phyloP scores from a whole-genome alignment of 2,329 filamentous ascomycete genomes.

The Blastomyces parvus region DNA sequence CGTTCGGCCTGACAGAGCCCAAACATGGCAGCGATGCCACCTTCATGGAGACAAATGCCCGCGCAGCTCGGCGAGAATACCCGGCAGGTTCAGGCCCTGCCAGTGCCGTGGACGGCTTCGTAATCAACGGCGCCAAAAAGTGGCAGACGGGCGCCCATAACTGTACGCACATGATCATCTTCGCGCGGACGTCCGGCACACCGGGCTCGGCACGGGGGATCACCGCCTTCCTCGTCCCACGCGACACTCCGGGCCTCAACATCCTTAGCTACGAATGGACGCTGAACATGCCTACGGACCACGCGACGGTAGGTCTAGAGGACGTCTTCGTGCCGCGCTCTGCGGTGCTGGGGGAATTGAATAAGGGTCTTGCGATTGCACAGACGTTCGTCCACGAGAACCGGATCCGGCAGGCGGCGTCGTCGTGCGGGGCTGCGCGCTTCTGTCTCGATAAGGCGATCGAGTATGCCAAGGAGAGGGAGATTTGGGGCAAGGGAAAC shows the following conservation, averaged over 20 bases:
- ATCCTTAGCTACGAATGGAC: conserved; percentile 55
- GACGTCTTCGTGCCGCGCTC: conserved; percentile 48
- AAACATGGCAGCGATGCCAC: conserved; percentile 55
- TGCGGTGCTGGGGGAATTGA: conserved; percentile 44
- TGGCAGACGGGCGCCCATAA: conserved; percentile 57
- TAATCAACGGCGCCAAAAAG: conserved; percentile 52
- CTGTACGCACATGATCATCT: conserved; percentile 54
- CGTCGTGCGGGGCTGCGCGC: conserved; percentile 49
- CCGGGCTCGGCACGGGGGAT: conserved; percentile 48
- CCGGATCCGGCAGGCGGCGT: conserved; percentile 55
- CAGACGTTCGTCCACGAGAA: conserved; percentile 60
- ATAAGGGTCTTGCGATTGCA: conserved; percentile 50
- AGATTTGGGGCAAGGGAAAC: conserved; percentile 43
- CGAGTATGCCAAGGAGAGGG: conserved; percentile 45
- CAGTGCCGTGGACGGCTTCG: conserved; percentile 31
- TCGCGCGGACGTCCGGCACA: conserved; percentile 49
- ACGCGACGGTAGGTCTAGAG: conserved; percentile 50
- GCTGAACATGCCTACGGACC: conserved; percentile 58
- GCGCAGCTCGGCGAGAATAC: conserved; percentile 33
- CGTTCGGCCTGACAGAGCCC: conserved; percentile 55
- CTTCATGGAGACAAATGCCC: conserved; percentile 49
- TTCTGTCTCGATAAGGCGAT: conserved; percentile 52
- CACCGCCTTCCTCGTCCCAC: conserved; percentile 52
- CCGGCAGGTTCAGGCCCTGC: conserved; percentile 27
- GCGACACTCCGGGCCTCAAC: conserved; percentile 43